These are phyloP conservation scores for Stephanodiscus minutulus DNA, from an alignment of 108 stramenopile genomes.

Conservation along the genomic window DNA sequence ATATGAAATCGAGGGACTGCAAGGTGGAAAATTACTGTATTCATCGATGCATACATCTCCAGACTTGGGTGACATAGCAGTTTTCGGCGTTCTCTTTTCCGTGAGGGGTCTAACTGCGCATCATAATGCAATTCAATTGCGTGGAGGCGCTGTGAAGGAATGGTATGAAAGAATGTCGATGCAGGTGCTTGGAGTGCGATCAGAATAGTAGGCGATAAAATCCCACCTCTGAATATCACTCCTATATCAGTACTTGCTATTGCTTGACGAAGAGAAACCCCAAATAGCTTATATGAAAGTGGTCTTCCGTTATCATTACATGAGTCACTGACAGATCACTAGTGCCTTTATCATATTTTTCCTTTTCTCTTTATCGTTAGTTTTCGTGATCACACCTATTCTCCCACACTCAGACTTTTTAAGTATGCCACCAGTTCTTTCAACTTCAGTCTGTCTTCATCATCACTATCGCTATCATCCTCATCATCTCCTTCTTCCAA, in stretches of 20 bases:
- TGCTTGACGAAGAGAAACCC: too few species aligned
- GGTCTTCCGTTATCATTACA: too few species aligned
- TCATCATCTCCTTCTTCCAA: slow-evolving; percentile 44
- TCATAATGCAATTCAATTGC: slow-evolving; percentile 36
- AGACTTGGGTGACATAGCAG: slow-evolving; percentile 81
- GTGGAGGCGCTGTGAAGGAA: slow-evolving; percentile 40
- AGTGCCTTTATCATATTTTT: too few species aligned
- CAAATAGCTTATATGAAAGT: too few species aligned
- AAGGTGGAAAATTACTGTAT: slow-evolving; percentile 35
- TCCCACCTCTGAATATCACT: neutral
- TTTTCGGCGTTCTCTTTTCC: slow-evolving; percentile 82
- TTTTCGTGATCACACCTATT: neutral
- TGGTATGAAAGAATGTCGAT: slow-evolving; percentile 59
- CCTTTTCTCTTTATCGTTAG: neutral
- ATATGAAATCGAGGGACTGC: slow-evolving; percentile 61
- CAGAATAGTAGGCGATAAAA: slow-evolving; percentile 3
- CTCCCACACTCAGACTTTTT: slow-evolving; percentile 12
- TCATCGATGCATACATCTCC: slow-evolving; percentile 39
- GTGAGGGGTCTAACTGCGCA: slow-evolving; percentile 69
- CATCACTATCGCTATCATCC: slow-evolving; percentile 44
- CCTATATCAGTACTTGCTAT: neutral
- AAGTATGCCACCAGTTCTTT: slow-evolving; percentile 48
- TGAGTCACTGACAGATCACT: too few species aligned
- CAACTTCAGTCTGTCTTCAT: slow-evolving; percentile 51
- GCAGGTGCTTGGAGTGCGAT: slow-evolving; percentile 21